These are phyloP conservation scores for Amanita polypyramis DNA, from an alignment of 768 basidiomycete species.

Conservation along the genomic window DNA sequence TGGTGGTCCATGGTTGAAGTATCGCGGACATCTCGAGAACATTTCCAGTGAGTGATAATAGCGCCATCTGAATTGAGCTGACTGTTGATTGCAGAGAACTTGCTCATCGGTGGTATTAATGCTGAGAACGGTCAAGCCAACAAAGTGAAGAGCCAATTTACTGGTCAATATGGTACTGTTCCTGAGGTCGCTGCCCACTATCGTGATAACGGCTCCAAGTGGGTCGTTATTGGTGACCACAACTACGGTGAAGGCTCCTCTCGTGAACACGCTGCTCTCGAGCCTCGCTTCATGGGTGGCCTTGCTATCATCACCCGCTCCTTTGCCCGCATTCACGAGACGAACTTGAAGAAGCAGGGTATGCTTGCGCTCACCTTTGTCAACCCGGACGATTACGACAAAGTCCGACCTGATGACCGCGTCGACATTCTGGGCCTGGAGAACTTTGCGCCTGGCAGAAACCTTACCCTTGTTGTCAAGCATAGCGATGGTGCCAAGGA, in stretches of 20 bases:
- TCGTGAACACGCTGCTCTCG: constrained; percentile 95
- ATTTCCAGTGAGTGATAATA: constrained; percentile 65
- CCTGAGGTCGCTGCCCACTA: constrained; percentile 83
- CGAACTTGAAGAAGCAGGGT: constrained; percentile 99
- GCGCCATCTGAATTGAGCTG: neutral
- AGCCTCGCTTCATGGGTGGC: constrained; percentile 91
- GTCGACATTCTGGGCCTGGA: constrained; percentile 87
- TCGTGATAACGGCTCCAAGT: constrained; percentile 83
- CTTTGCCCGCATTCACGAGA: constrained; percentile 97
- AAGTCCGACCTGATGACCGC: constrained; percentile 76
- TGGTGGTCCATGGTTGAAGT: constrained; percentile 99
- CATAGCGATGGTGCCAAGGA: constrained; percentile 75
- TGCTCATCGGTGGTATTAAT: constrained; percentile 96
- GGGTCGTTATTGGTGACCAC: constrained; percentile 95
- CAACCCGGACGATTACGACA: constrained; percentile 91
- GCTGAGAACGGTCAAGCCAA: constrained; percentile 92
- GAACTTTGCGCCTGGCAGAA: constrained; percentile 84
- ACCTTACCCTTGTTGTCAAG: constrained; percentile 73
- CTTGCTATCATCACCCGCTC: constrained; percentile 93
- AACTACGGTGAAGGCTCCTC: constrained; percentile 99
- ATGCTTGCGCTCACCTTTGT: constrained; percentile 95
- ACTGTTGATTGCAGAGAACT: constrained; percentile 58
- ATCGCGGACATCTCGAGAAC: constrained; percentile 97
- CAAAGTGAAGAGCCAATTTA: constrained; percentile 85
- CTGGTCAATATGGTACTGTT: constrained; percentile 77